Evolutionary conservation across 257 asterid species (phyloP), one percentile per base, ranked within the genome.

Genomic region (Knoxia roxburghii): DNA sequence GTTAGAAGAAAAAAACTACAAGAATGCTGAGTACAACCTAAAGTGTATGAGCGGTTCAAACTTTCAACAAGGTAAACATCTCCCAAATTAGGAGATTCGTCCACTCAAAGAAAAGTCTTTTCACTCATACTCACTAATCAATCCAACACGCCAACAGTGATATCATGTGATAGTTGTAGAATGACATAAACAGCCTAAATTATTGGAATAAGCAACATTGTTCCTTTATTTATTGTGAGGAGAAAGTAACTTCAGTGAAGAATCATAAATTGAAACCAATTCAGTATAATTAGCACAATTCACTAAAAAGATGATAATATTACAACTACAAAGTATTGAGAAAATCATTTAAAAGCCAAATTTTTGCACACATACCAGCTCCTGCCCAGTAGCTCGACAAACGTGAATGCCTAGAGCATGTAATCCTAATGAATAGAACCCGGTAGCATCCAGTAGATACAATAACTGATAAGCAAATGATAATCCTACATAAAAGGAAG

Each of bases 331-430:
- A 26, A 56, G 40, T 27, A 24, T 11, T 10, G 18, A 56, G 61
- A 1, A 27, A 27, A 53, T 54, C 4, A 1, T 57, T 21, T n/a
- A 57, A 57, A 15, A 17, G 10, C 5, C 45, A 57, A 57, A 30
- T 65, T 68, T 73, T 66, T 48, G 48, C 67, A 26, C 64, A 61
- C 69, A 74, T 85, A 94, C 97, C 96, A 94, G 78, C 76, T 90
- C 99, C 78, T 94, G 99, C 51, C 99, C 99, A 67, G 99, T 94
- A 30, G 99, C 97, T 77, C 97, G 95, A 66, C 97, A 94, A 73
- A 94, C 96, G 79, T 94, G 93, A 75, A 94, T 80, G 11, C 93
- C 95, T 70, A 94, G 88, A 56, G 91, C 97, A 78, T 90, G 97
- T 67, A 94, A 79, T 77, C 96, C 97, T 49, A 84, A 67, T 51